Evolutionary conservation across 768 basidiomycete species (phyloP), one percentile per base, ranked within the genome.

Genomic region (Filobasidium floriforme): DNA sequence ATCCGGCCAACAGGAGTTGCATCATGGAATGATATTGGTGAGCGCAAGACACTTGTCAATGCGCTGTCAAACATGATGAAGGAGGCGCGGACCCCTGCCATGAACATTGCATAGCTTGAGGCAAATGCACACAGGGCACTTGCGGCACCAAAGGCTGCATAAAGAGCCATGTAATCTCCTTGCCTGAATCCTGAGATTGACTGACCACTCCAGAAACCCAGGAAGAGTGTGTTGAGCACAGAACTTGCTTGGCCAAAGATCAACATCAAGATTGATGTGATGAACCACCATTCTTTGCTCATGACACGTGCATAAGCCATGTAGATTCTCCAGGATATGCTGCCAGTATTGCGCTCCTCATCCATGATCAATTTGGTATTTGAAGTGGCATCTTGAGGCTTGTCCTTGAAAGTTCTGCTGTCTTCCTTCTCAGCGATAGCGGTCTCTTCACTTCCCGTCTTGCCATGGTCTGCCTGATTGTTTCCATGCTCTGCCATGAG

Each of bases 11-110:
- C 68, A 24, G 67, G 67, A 0, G 87, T 88, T 0, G 87, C 86
- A 72, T 89, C 88, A 72, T 88, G 88, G 79, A 88, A 89, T 3
- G 85, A 83, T 0, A 82, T 74, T 0, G 87, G 85, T 10, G 87
- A 87, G 4, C 82, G 78, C 62, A 90, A 72, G 4, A 90, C 85
- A 15, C 81, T 80, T 6, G 68, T 73, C 11, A 89, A 77, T 0
- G 87, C 87, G 5, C 79, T 74, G 69, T 80, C 83, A 78, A 87
- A 88, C 44, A 89, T 74, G 10, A 75, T 79, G 63, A 79, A 74
- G 0, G 79, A 80, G 0, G 82, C 83, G 1, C 69, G 65, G 29
- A 82, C 70, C 18, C 75, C 79, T 7, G 75, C 71, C 19, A 81
- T 41, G 46, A 71, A 62, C 59, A 73, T 66, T 1, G 66, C 61